Evolutionary conservation across 2,329 filamentous ascomycete species (phyloP).

Genomic region (Dothistroma pini): DNA sequence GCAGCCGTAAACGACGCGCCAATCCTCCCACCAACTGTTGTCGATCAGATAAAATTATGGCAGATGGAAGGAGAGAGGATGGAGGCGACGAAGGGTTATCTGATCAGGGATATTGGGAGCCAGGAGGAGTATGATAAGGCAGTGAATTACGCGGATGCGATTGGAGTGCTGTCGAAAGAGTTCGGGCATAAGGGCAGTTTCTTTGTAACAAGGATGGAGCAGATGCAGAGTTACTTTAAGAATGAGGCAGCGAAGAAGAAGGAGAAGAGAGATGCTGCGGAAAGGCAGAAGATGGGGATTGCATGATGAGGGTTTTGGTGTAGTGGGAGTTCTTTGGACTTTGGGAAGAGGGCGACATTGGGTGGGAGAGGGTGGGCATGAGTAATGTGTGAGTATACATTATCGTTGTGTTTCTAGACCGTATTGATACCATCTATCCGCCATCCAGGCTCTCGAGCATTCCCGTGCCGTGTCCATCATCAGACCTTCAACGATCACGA

Average conservation of each 20-base stretch:
- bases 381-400: constrained; percentile 7
- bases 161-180: constrained; percentile 86
- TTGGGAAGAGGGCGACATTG: constrained; percentile 23
- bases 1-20: constrained; percentile 47
- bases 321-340: not conserved
- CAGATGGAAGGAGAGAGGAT: constrained; percentile 96
- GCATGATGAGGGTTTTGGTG: not conserved
- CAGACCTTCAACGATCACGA: not conserved
- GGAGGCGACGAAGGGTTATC: constrained; percentile 74
- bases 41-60: constrained; percentile 97
- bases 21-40: constrained; percentile 87
- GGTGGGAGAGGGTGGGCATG: not conserved
- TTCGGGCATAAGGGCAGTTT: constrained; percentile 77
- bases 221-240: constrained; percentile 72
- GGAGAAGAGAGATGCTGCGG: constrained; percentile 22
- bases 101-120: constrained; percentile 76
- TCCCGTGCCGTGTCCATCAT: no score
- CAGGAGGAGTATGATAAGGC: constrained; percentile 67
- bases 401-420: not conserved
- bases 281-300: constrained; percentile 5
- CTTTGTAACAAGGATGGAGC: constrained; percentile 88
- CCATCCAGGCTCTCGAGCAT: not conserved
- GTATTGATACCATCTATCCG: not conserved
- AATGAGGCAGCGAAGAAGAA: constrained; percentile 50
- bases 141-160: constrained; percentile 74